phyloP scores from a whole-genome alignment of 352 stramenopile species.

The Globisporangium splendens region DNA sequence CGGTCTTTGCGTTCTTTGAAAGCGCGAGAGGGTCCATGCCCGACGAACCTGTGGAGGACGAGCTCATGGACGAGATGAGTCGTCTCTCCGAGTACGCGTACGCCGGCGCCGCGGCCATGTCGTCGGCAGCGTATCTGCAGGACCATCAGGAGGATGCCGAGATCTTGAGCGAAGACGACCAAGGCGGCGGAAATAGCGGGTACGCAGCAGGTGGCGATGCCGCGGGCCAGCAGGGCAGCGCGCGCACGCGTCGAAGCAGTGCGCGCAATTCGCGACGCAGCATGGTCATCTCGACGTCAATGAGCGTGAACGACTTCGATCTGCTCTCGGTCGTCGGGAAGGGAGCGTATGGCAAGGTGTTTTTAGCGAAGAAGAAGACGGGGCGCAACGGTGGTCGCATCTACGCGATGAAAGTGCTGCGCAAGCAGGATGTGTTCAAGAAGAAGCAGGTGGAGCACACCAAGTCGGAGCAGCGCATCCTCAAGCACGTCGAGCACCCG shows the following conservation, averaged over 20 bases:
- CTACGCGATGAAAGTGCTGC: constrained; percentile 89
- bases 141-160: constrained; percentile 75
- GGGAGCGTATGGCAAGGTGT: constrained; percentile 85
- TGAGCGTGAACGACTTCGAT: constrained; percentile 87
- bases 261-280: constrained; percentile 47
- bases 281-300: constrained; percentile 81
- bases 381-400: constrained; percentile 63
- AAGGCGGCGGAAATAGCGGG: constrained; percentile 2
- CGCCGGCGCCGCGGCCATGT: constrained; percentile 49
- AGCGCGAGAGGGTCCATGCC: constrained; percentile 76
- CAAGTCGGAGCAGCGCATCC: constrained; percentile 86
- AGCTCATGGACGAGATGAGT: constrained; percentile 80
- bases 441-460: constrained; percentile 87
- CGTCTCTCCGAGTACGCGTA: constrained; percentile 71
- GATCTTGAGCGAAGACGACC: constrained; percentile 44
- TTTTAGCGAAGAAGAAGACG: constrained; percentile 78
- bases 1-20: constrained; percentile 83
- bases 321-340: constrained; percentile 83
- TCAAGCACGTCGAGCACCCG: constrained; percentile 85
- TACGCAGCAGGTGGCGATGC: not conserved
- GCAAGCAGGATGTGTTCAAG: constrained; percentile 83
- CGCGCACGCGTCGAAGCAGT: constrained; percentile 33
- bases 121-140: constrained; percentile 42
- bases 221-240: not conserved
- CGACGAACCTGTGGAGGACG: constrained; percentile 63